Evolutionary conservation across 179 eudicot genomes (phyloP), one percentile per base, ranked within the genome.

Genomic region (Corrigiola litoralis): DNA sequence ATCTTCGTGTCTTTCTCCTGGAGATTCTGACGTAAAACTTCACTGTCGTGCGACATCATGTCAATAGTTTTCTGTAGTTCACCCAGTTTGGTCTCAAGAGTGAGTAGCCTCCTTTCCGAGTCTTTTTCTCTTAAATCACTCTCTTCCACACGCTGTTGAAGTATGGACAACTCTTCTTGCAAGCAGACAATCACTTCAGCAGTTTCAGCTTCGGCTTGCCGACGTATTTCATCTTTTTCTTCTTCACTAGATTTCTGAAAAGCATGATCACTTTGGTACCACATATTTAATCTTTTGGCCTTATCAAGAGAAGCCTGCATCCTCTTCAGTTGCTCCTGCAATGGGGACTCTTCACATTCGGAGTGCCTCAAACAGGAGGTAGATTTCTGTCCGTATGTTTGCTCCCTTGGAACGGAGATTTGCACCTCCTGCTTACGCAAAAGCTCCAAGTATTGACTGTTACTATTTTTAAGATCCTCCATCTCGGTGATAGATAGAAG

Each of bases 161-260:
- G 86, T 68, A 68, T 64, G 40, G 79, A 72, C 50, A 95, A 88
- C 68, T 95, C 97, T 71, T 88, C 99, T 76, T 95, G 97, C 87
- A 95, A 69, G 86, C 87, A 86, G 58, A 95, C 87, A 58, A 95
- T 95, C 67, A 88, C 99, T 65, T 88, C 92, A 58, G 96, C 99
- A 67, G 99, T 95, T 84, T 91, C 97, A 41, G 87, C 96, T 76
- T 95, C 99, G 49, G 81, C 99, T 79, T 95, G 99, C 72, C 78
- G 70, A 18, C 95, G 88, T 37, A 80, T 71, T 80, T 83, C 92
- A 58, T 95, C 97, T 88, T 82, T 88, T 77, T 91, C 97, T 70
- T 85, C 89, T 75, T 95, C 88, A 66, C 81, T 77, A 28, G 86
- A 73, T 58, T 47, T 81, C 68, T 85, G 86, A 61, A 46, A 75